Evolutionary conservation across 768 basidiomycete genomes (phyloP).

Genomic region (Lentinula lateritia): DNA sequence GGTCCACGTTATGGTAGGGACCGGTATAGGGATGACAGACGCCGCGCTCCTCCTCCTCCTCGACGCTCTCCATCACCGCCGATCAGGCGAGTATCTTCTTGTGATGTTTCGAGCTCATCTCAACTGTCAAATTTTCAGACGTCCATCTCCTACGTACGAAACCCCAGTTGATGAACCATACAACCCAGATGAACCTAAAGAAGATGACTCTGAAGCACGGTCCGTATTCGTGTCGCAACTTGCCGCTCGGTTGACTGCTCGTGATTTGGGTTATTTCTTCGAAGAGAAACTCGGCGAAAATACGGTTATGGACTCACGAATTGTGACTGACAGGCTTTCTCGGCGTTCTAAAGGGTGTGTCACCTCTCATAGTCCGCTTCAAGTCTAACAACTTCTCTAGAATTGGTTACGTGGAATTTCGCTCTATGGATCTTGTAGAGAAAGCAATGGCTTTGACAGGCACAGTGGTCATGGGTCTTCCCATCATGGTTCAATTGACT

Average conservation of each 20-base stretch:
- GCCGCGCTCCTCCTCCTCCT: conserved; percentile 25
- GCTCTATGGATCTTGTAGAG: conserved; percentile 83
- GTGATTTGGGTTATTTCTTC: conserved; percentile 98
- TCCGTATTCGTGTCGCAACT: conserved; percentile 99
- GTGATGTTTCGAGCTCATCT: background rate
- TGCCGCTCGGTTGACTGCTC: conserved; percentile 91
- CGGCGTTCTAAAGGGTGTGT: conserved; percentile 95
- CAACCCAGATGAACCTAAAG: conserved; percentile 84
- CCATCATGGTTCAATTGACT: conserved; percentile 93
- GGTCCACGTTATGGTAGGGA: conserved; percentile 37
- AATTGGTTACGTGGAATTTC: conserved; percentile 98
- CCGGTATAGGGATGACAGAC: conserved; percentile 32
- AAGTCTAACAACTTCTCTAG: conserved; percentile 33
- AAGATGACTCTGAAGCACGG: conserved; percentile 96
- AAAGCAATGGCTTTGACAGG: conserved; percentile 88
- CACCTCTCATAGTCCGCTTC: background rate
- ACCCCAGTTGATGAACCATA: conserved; percentile 60
- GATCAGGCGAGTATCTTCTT: conserved; percentile 32
- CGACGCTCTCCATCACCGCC: conserved; percentile 38
- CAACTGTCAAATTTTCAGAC: conserved; percentile 33
- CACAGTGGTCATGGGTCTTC: conserved; percentile 96
- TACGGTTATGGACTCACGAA: conserved; percentile 90
- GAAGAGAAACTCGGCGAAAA: conserved; percentile 94
- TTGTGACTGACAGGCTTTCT: conserved; percentile 93
- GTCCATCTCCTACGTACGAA: conserved; percentile 70